A percentile compares a stretch with the other conserved stretches of the same genome.
phyloP scores from a whole-genome alignment of 2,329 filamentous ascomycete species.

The Talaromyces sp. region DNA sequence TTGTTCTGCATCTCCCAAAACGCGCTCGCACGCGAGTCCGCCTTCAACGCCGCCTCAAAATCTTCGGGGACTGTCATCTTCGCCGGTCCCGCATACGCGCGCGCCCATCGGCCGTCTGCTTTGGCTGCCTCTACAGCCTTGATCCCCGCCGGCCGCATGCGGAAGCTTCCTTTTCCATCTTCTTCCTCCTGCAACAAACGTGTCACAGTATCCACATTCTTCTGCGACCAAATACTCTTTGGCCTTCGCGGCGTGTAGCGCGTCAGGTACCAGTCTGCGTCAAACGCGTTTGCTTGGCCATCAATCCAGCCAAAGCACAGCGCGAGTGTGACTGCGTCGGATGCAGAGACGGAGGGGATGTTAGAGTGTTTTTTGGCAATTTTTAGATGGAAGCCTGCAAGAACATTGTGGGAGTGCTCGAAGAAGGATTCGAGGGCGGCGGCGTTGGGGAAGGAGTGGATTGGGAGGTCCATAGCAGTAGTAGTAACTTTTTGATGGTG shows the following conservation, averaged over 20 bases:
- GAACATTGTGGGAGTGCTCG: constrained; percentile 28
- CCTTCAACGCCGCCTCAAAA: constrained; percentile 41
- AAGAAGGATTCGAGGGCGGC: constrained; percentile 37
- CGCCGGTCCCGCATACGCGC: constrained; percentile 50
- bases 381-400: constrained; percentile 43
- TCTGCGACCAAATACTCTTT: constrained; percentile 55
- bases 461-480: constrained; percentile 19
- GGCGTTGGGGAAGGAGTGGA: constrained; percentile 21
- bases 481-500: constrained; percentile 1
- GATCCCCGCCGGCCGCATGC: constrained; percentile 47
- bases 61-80: constrained; percentile 46
- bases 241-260: constrained; percentile 55
- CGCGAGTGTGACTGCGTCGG: constrained; percentile 52
- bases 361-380: constrained; percentile 45
- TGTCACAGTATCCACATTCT: constrained; percentile 52
- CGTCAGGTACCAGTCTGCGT: constrained; percentile 48
- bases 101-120: constrained; percentile 54
- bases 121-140: constrained; percentile 52
- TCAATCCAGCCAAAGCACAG: constrained; percentile 63
- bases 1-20: not conserved
- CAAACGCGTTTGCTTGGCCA: constrained; percentile 45
- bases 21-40: constrained; percentile 15
- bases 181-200: constrained; percentile 31
- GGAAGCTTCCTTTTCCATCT: not conserved
- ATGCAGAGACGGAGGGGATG: constrained; percentile 41